Percentiles rank a stretch among this genome's conserved stretches.
These are phyloP conservation scores for Fraxinus pennsylvanica DNA, from an alignment of 257 asterid species.

Conservation along the genomic window DNA sequence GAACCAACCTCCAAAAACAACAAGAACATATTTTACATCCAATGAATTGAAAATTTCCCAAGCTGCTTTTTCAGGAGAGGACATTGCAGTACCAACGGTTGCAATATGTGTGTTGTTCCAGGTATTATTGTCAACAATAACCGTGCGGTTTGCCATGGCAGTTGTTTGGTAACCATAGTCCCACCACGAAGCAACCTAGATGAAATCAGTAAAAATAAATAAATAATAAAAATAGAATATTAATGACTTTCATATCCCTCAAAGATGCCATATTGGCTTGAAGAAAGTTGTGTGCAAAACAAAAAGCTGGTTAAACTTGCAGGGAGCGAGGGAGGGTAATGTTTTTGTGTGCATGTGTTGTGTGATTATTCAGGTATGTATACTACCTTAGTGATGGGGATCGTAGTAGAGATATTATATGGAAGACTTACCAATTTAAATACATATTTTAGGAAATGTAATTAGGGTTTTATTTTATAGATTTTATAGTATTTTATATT, in stretches of 20 bases:
- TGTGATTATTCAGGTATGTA: constrained; percentile 9
- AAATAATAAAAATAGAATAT: neutral
- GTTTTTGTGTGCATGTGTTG: neutral
- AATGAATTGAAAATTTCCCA: constrained; percentile 94
- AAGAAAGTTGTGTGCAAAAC: neutral
- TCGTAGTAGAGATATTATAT: no score
- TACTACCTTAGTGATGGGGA: neutral
- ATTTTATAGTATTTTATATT: no score
- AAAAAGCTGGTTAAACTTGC: neutral
- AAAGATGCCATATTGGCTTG: neutral
- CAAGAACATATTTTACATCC: constrained; percentile 98
- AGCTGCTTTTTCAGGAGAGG: constrained; percentile 97
- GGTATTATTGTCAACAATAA: constrained; percentile 94
- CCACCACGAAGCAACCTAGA: constrained; percentile 99
- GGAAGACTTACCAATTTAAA: no score
- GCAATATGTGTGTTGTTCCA: constrained; percentile 99
- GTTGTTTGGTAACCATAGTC: constrained; percentile 99
- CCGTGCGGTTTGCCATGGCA: constrained; percentile 99
- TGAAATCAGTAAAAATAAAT: constrained; percentile 20
- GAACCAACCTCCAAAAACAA: constrained; percentile 95
- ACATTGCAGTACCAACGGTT: constrained; percentile 99
- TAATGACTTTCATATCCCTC: neutral
- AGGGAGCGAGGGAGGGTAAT: neutral
- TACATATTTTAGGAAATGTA: no score
- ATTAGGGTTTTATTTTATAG: no score